These are phyloP conservation scores for Aquilaria yunnanensis DNA, from an alignment of 345 rosid species.

Conservation along the genomic window DNA sequence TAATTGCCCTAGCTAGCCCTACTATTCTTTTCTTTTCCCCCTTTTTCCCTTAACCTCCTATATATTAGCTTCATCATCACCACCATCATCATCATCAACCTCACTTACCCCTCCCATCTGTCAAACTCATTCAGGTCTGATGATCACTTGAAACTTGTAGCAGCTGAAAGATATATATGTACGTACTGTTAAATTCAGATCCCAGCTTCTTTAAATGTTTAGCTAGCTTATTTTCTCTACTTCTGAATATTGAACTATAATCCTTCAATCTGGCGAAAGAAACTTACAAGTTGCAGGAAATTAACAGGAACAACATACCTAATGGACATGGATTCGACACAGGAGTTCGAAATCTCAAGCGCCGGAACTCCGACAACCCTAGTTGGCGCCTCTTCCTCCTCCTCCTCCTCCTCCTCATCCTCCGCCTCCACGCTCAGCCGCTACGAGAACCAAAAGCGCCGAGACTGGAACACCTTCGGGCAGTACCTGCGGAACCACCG, in stretches of 20 bases:
- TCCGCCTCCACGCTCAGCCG: slow-evolving; percentile 61
- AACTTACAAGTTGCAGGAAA: no score
- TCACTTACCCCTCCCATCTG: not conserved
- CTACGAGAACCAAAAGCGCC: slow-evolving; percentile 92
- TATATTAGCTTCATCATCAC: slow-evolving; percentile 1
- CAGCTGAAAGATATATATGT: no score
- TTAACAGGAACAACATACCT: no score
- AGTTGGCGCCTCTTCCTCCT: slow-evolving; percentile 20
- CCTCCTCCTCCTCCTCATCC: slow-evolving; percentile 33
- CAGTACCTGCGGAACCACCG: slow-evolving; percentile 92
- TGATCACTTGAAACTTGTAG: not conserved
- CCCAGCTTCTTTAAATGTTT: no score
- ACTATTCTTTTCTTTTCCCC: not conserved
- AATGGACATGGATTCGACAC: no score
- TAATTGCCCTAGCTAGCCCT: not conserved
- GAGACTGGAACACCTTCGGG: slow-evolving; percentile 97
- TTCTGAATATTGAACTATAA: no score
- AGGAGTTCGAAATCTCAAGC: not conserved
- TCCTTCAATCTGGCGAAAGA: no score
- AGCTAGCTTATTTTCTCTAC: no score
- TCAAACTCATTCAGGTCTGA: not conserved
- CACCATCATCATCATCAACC: slow-evolving; percentile 2
- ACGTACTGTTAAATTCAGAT: no score
- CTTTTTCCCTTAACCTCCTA: slow-evolving; percentile 7
- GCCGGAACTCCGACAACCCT: slow-evolving; percentile 19